Percentiles rank a stretch among this genome's conserved stretches.
Conservation (phyloP, 2,329 filamentous ascomycete species). For the Cladobotryum mycophilum region DNA sequence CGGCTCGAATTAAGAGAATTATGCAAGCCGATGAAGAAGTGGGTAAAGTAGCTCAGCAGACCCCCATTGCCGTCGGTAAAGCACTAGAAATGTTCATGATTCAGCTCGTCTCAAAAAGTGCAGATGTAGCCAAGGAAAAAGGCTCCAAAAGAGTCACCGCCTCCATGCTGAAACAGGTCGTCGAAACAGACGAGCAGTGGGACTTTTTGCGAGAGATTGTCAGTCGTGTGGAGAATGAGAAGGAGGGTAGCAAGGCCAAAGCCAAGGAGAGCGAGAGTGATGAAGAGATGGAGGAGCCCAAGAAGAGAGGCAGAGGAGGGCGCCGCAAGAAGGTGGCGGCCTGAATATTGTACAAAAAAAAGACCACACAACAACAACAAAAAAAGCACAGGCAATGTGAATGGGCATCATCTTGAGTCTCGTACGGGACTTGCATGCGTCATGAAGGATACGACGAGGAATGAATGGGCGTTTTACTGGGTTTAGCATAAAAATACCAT, state of each 20-base stretch:
- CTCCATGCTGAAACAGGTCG: conserved; percentile 83
- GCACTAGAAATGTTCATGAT: conserved; percentile 98
- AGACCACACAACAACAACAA: background rate
- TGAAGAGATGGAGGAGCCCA: conserved; percentile 41
- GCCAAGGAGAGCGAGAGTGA: conserved; percentile 50
- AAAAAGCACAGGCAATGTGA: background rate
- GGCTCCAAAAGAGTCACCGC: conserved; percentile 87
- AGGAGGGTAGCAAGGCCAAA: conserved; percentile 35
- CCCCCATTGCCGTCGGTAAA: conserved; percentile 91
- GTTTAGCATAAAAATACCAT: conserved; percentile 16
- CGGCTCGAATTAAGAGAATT: conserved; percentile 94
- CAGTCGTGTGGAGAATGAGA: conserved; percentile 65
- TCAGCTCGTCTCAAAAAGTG: conserved; percentile 80
- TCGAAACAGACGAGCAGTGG: conserved; percentile 83
- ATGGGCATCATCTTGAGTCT: background rate
- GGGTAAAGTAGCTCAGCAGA: conserved; percentile 96
- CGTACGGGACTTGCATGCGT: background rate
- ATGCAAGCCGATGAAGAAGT: conserved; percentile 99
- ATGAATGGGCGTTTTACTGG: conserved; percentile 18
- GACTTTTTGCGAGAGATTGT: conserved; percentile 93
- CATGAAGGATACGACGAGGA: conserved; percentile 8
- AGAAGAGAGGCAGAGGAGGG: conserved; percentile 41
- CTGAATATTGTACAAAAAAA: conserved; percentile 10
- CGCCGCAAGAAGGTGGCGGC: conserved; percentile 43
- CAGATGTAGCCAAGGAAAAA: conserved; percentile 73